Conservation (phyloP, 1,139 yeast species). For the Lodderomyces orthopsilosis region DNA sequence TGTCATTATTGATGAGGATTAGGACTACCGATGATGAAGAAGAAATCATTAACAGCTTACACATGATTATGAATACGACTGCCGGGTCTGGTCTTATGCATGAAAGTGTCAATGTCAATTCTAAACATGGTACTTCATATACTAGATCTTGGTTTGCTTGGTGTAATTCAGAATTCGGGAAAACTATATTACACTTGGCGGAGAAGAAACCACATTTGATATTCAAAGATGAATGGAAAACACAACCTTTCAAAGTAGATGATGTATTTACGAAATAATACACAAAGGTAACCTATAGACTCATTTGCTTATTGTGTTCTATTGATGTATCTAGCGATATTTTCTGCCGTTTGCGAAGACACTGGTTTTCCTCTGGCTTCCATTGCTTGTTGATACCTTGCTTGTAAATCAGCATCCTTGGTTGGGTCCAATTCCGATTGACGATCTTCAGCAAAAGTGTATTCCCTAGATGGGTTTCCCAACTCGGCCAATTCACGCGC, state of each 20-base stretch:
- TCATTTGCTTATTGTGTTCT: conserved; percentile 14
- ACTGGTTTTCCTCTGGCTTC: conserved; percentile 62
- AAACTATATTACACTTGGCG: conserved; percentile 74
- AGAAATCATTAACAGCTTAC: conserved; percentile 56
- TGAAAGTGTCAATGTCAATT: conserved; percentile 72
- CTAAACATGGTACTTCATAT: conserved; percentile 42
- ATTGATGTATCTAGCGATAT: conserved; percentile 62
- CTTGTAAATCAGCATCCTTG: conserved; percentile 56
- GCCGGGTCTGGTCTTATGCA: conserved; percentile 80
- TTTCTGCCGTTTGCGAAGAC: conserved; percentile 65
- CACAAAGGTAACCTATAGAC: neutral
- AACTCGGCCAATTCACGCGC: neutral
- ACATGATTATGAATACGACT: conserved; percentile 57
- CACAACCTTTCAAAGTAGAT: conserved; percentile 29
- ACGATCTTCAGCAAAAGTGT: conserved; percentile 74
- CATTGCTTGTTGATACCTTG: conserved; percentile 70
- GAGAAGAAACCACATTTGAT: conserved; percentile 70
- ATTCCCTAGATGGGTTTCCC: conserved; percentile 52
- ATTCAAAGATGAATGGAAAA: conserved; percentile 43
- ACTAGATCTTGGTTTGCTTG: conserved; percentile 92
- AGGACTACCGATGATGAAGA: conserved; percentile 71
- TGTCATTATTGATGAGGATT: conserved; percentile 72
- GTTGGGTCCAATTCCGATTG: conserved; percentile 54
- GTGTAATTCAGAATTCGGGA: conserved; percentile 91
- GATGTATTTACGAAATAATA: conserved; percentile 16